These are phyloP conservation scores for Dissophora globulifera DNA, from an alignment of 192 early-diverging fungal species.

Conservation along the genomic window DNA sequence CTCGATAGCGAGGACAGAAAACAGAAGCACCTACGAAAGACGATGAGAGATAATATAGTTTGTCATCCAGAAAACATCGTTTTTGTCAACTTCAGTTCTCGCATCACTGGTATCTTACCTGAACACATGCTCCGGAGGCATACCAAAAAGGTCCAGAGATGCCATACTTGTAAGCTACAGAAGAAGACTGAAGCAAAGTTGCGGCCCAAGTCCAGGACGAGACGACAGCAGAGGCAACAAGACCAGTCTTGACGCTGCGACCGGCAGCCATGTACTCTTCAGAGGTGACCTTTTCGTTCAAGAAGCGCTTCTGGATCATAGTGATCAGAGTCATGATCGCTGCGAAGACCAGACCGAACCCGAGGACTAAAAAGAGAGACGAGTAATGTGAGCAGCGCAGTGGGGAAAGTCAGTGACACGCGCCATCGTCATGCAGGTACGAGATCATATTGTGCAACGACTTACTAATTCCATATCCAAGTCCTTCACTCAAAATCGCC, in stretches of 20 bases:
- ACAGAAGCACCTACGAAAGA: slow-evolving; percentile 69
- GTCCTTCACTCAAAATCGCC: slow-evolving; percentile 37
- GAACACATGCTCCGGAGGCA: slow-evolving; percentile 74
- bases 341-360: slow-evolving; percentile 65
- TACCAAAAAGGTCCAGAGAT: slow-evolving; percentile 74
- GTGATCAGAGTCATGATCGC: slow-evolving; percentile 72
- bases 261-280: slow-evolving; percentile 80
- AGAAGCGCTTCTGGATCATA: slow-evolving; percentile 69
- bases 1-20: slow-evolving; percentile 80
- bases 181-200: slow-evolving; percentile 72
- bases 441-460: too few relatives aligned
- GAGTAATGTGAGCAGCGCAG: not conserved
- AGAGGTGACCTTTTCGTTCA: slow-evolving; percentile 70
- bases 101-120: slow-evolving; percentile 42
- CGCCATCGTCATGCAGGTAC: too few relatives aligned
- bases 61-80: too few relatives aligned
- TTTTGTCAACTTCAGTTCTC: too few relatives aligned
- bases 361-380: slow-evolving; percentile 28
- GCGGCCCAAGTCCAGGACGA: slow-evolving; percentile 78
- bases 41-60: too few relatives aligned
- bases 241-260: slow-evolving; percentile 72
- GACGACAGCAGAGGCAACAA: slow-evolving; percentile 76
- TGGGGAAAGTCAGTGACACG: too few relatives aligned
- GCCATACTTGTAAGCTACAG: slow-evolving; percentile 78
- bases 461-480: slow-evolving; percentile 55